Conservation (phyloP, 192 early-diverging fungal genomes). For the Haplosporangium gracile region DNA sequence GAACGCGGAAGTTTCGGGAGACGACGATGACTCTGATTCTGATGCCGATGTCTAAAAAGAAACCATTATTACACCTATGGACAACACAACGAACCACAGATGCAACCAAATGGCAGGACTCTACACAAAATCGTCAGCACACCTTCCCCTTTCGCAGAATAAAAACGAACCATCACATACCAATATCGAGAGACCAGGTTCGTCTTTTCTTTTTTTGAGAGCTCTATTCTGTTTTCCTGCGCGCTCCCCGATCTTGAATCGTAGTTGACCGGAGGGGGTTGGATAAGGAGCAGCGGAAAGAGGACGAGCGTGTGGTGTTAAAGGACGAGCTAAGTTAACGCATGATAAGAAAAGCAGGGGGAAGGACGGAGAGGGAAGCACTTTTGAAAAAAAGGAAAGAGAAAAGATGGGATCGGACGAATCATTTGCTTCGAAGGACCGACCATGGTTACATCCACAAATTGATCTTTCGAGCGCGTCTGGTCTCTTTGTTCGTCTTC, state of each 20-base stretch:
- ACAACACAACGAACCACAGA: not conserved
- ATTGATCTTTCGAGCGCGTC: not conserved
- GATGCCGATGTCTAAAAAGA: constrained; percentile 54
- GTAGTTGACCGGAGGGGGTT: not conserved
- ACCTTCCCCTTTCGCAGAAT: not conserved
- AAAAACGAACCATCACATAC: not conserved
- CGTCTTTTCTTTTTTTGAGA: not conserved
- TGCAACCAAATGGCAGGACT: not conserved
- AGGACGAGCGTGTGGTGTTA: not conserved
- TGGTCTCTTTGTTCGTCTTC: not conserved
- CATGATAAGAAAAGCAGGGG: not conserved
- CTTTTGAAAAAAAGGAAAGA: not conserved
- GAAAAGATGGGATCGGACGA: not conserved
- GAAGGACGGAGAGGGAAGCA: not conserved
- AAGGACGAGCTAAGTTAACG: not conserved
- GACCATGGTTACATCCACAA: not conserved
- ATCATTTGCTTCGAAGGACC: not conserved
- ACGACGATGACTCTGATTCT: constrained; percentile 84
- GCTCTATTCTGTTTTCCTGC: not conserved
- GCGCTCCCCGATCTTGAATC: not conserved
- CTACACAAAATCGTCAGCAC: not conserved
- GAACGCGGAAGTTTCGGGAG: constrained; percentile 91
- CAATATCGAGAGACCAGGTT: not conserved
- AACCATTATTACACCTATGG: not conserved
- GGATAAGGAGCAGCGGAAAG: not conserved